Evolutionary conservation across 2,329 filamentous ascomycete genomes (phyloP).

Genomic region (Hymenoscyphus occultus): DNA sequence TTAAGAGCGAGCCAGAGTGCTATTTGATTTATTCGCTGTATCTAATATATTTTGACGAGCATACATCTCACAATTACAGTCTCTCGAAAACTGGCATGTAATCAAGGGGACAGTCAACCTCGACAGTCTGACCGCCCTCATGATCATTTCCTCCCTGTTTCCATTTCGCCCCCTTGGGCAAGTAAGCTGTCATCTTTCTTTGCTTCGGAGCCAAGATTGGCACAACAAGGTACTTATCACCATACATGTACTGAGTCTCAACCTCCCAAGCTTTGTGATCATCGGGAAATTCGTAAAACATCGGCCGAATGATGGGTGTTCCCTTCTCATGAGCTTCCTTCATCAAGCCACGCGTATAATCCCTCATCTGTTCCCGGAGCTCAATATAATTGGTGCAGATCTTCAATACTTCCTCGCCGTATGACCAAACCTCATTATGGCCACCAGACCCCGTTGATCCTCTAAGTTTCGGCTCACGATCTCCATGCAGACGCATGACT

Average conservation of each 20-base stretch:
- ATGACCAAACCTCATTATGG: slow-evolving; percentile 64
- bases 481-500: slow-evolving; percentile 65
- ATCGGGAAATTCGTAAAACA: slow-evolving; percentile 62
- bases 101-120: slow-evolving; percentile 44
- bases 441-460: slow-evolving; percentile 41
- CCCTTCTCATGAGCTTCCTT: slow-evolving; percentile 57
- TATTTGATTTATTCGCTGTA: slow-evolving; percentile 11
- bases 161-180: slow-evolving; percentile 50
- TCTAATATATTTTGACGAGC: background rate
- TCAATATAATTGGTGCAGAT: slow-evolving; percentile 59
- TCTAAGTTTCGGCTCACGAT: slow-evolving; percentile 54
- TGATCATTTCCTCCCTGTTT: slow-evolving; percentile 36
- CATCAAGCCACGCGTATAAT: slow-evolving; percentile 59
- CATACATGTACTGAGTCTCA: slow-evolving; percentile 63
- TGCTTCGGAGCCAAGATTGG: slow-evolving; percentile 50
- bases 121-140: slow-evolving; percentile 41
- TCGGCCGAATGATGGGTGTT: slow-evolving; percentile 57
- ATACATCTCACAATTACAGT: background rate
- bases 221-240: slow-evolving; percentile 54
- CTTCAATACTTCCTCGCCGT: slow-evolving; percentile 56
- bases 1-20: slow-evolving; percentile 36
- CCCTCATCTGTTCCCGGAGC: slow-evolving; percentile 55
- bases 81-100: slow-evolving; percentile 46
- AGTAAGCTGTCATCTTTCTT: slow-evolving; percentile 47
- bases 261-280: slow-evolving; percentile 54